Conservation (phyloP, 768 basidiomycete species). For the Pisolithus marmoratus region DNA sequence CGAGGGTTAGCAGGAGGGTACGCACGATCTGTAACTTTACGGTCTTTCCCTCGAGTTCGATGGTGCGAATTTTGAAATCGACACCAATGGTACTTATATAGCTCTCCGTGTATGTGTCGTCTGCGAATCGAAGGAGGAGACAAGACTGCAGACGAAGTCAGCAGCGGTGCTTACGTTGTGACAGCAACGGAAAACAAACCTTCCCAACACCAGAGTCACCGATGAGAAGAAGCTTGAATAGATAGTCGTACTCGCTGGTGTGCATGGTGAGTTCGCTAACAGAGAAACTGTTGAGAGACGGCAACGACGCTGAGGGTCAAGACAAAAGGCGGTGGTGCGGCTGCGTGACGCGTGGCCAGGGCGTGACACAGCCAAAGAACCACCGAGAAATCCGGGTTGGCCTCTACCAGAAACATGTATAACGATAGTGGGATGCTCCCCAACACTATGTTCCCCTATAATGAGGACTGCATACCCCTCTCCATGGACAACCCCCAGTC, state of each 20-base stretch:
- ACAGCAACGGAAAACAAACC: conserved; percentile 38
- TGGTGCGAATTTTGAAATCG: conserved; percentile 98
- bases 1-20: conserved; percentile 10
- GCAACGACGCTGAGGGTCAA: conserved; percentile 29
- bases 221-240: conserved; percentile 94
- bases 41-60: conserved; percentile 97
- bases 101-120: conserved; percentile 96
- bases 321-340: conserved; percentile 30
- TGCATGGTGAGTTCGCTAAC: conserved; percentile 52
- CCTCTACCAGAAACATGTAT: too few relatives aligned
- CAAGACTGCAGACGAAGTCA: conserved; percentile 61
- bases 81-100: conserved; percentile 98
- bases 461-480: too few relatives aligned
- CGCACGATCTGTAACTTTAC: conserved; percentile 98
- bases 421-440: too few relatives aligned
- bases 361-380: conserved; percentile 21
- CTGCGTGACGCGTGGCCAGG: conserved; percentile 29
- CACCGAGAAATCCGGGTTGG: too few relatives aligned
- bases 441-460: too few relatives aligned
- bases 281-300: conserved; percentile 24
- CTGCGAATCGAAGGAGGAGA: conserved; percentile 85
- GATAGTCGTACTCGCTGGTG: conserved; percentile 92
- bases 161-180: conserved; percentile 12
- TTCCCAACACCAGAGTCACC: conserved; percentile 96
- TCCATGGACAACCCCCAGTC: neutral